phyloP scores from a whole-genome alignment of 169 alveolate species.

The Cryptosporidium sp. region DNA sequence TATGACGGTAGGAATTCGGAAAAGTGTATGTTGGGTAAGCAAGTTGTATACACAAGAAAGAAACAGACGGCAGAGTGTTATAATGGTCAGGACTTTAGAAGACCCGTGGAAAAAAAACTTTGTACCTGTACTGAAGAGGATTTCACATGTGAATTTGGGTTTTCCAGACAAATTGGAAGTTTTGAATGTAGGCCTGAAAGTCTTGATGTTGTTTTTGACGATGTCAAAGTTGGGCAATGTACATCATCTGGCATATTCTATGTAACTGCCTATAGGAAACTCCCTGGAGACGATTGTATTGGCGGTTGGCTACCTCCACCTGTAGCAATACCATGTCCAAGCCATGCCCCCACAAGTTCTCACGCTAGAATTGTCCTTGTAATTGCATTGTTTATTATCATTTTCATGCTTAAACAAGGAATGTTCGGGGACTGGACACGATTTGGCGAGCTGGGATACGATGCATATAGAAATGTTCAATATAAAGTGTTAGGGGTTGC shows the following conservation, averaged over 20 bases:
- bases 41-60: conserved; percentile 93
- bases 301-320: conserved; percentile 95
- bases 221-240: conserved; percentile 78
- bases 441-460: conserved; percentile 34
- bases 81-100: conserved; percentile 95
- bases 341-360: conserved; percentile 83
- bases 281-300: conserved; percentile 96
- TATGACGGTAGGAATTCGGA: conserved; percentile 75
- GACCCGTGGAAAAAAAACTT: conserved; percentile 87
- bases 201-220: conserved; percentile 63
- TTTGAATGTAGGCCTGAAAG: conserved; percentile 82
- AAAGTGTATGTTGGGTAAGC: conserved; percentile 92
- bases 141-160: conserved; percentile 97
- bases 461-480: conserved; percentile 60
- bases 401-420: conserved; percentile 70
- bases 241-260: conserved; percentile 73
- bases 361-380: conserved; percentile 61
- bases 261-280: conserved; percentile 91
- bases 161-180: conserved; percentile 88
- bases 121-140: conserved; percentile 97
- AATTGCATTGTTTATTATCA: conserved; percentile 9
- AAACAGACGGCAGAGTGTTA: conserved; percentile 96
- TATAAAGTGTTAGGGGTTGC: conserved; percentile 66
- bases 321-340: conserved; percentile 93
- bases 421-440: conserved; percentile 61